Base-by-base conservation (phyloP, 2,329 filamentous ascomycete genomes). In the Aspergillus nomiae region DNA sequence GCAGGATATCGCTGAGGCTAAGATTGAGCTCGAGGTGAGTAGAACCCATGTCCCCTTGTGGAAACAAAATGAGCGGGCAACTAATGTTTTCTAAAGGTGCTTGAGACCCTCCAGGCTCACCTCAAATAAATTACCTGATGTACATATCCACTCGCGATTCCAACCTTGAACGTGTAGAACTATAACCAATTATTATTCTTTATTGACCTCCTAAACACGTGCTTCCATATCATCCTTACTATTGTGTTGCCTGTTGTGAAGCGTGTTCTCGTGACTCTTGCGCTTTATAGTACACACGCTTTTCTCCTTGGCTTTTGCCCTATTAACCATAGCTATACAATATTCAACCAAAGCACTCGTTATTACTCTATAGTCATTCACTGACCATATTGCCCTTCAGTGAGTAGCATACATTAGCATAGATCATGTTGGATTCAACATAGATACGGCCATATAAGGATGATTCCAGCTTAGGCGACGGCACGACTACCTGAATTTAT, bases 1-100 rank as follows among this genome's bases (percentile, higher is more conserved):
- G 88, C 90, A 93, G 84, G 95, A 98, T 77, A 92, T 98, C 82
- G 94, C 94, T 69, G 95, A 99, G 89, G 95, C 95, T 71, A 98
- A 97, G 89, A 94, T 99, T 80, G 94, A 98, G 87, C 84, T 99
- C 73, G 95, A 99, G 92, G 94, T 97, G 82, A 78, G 85, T 73
- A 43, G 59, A 59, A 32, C 34, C 28, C 48, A 30, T 3, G 26
- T 21, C 32, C n/a, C 16, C 19, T 32, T n/a, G 21, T 4, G 24
- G 16, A 12, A 30, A 30, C 36, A 12, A 32, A 43, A 46, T 26
- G 28, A 28, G 14, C 45, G n/a, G 38, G 46, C 41, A 48, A 34
- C 62, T 69, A 58, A 62, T 66, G 1, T 58, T 53, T 51, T 43
- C 56, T 38, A 67, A 64, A 83, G 81, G 81, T 83, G 65, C 75